A percentile compares a stretch with the other conserved stretches of the same genome.
These are phyloP conservation scores for Bipolaris victoriae DNA, from an alignment of 2,329 filamentous ascomycete genomes.

Conservation along the genomic window DNA sequence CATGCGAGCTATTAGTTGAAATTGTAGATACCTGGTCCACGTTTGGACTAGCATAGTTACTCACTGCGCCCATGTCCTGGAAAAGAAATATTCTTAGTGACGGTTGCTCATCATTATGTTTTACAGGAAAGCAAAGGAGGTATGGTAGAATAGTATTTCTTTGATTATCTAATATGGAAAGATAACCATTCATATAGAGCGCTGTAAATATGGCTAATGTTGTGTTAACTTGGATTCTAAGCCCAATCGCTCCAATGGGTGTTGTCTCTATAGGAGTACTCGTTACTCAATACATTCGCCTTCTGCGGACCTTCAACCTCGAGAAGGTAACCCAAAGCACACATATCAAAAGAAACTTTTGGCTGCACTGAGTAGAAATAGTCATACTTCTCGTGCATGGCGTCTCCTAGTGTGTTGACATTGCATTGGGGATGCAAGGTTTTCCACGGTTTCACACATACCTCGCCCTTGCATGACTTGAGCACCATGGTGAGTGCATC, in stretches of 20 bases:
- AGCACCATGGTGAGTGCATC: background rate
- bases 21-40: no score
- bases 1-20: no score
- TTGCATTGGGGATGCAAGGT: background rate
- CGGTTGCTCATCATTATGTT: no score
- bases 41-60: no score
- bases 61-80: no score
- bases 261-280: background rate
- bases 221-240: no score
- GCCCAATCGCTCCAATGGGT: background rate
- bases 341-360: background rate
- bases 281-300: background rate
- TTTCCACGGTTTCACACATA: background rate
- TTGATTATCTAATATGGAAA: no score
- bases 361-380: background rate
- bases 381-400: background rate
- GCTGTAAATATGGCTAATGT: no score
- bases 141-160: no score
- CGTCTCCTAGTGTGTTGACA: background rate
- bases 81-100: no score
- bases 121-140: no score
- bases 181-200: no score
- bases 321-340: background rate
- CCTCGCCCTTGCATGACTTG: background rate
- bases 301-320: slow-evolving; percentile 1